phyloP scores from a whole-genome alignment of 768 basidiomycete species.

The Clitopilus hobsonii region DNA sequence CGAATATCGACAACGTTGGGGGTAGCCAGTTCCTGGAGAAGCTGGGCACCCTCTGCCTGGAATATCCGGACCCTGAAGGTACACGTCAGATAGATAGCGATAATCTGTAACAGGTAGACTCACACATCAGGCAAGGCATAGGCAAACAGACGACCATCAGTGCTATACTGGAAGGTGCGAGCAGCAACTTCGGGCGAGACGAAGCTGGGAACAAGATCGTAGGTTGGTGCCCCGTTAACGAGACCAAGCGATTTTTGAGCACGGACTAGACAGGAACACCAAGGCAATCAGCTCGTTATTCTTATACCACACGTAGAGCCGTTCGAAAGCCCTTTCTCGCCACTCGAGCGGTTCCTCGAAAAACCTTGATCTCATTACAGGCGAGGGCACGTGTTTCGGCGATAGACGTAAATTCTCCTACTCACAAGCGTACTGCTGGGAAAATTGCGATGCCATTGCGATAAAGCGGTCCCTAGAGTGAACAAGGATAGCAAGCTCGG shows the following conservation, averaged over 20 bases:
- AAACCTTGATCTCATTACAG: background rate
- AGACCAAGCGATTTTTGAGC: slow-evolving; percentile 93
- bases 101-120: slow-evolving; percentile 26
- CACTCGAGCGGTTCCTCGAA: background rate
- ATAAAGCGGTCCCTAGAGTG: slow-evolving; percentile 24
- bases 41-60: slow-evolving; percentile 67
- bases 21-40: slow-evolving; percentile 71
- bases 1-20: slow-evolving; percentile 77
- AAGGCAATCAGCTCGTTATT: background rate
- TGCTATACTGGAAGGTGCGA: slow-evolving; percentile 76
- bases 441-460: slow-evolving; percentile 67
- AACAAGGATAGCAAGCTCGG: slow-evolving; percentile 20
- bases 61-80: slow-evolving; percentile 64
- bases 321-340: background rate
- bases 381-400: slow-evolving; percentile 7
- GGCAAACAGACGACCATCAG: slow-evolving; percentile 83
- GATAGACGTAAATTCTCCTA: slow-evolving; percentile 17
- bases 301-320: background rate
- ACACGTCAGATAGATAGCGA: slow-evolving; percentile 1
- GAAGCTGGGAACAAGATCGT: slow-evolving; percentile 59
- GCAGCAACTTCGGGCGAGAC: slow-evolving; percentile 64
- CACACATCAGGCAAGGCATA: slow-evolving; percentile 75
- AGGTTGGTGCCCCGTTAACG: slow-evolving; percentile 77
- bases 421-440: slow-evolving; percentile 86
- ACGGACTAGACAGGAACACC: slow-evolving; percentile 52